These are phyloP conservation scores for Silene vulgaris DNA, from an alignment of 179 eudicot genomes.

Conservation along the genomic window DNA sequence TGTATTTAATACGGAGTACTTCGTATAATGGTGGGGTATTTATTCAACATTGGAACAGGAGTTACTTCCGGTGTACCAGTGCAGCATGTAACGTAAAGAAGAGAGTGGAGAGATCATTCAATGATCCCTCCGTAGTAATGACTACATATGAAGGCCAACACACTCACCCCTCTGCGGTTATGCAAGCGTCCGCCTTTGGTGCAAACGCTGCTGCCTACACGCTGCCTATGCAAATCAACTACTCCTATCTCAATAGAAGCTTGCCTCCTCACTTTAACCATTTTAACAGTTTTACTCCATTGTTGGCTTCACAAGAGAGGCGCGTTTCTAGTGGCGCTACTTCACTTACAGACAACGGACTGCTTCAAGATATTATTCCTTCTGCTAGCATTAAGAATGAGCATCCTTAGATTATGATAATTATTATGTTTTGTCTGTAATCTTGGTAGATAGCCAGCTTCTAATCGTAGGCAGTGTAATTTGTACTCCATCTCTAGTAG, in stretches of 20 bases:
- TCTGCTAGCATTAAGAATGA: constrained; percentile 28
- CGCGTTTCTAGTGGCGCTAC: constrained; percentile 9
- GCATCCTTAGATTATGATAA: background rate
- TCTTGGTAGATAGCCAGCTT: constrained; percentile 11
- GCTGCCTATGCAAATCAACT: constrained; percentile 25
- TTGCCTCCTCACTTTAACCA: constrained; percentile 20
- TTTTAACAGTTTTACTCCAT: constrained; percentile 15
- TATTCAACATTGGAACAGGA: constrained; percentile 23
- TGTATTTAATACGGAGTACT: too few species aligned
- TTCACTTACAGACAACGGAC: constrained; percentile 32
- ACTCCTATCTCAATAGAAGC: constrained; percentile 6
- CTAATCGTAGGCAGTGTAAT: constrained; percentile 21
- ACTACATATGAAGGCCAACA: constrained; percentile 48
- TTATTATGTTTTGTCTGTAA: constrained; percentile 11
- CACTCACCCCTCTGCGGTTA: constrained; percentile 30
- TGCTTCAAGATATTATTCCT: constrained; percentile 47
- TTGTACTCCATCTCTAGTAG: constrained; percentile 6
- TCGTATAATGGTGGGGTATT: too few species aligned
- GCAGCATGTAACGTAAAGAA: constrained; percentile 45
- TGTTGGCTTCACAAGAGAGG: constrained; percentile 18
- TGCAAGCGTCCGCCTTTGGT: constrained; percentile 19
- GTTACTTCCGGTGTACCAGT: constrained; percentile 47
- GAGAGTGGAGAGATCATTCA: constrained; percentile 43
- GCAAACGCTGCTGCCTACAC: constrained; percentile 23
- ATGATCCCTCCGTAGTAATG: constrained; percentile 38